phyloP scores from a whole-genome alignment of 305 asterid species.

The Rubia balearica region DNA sequence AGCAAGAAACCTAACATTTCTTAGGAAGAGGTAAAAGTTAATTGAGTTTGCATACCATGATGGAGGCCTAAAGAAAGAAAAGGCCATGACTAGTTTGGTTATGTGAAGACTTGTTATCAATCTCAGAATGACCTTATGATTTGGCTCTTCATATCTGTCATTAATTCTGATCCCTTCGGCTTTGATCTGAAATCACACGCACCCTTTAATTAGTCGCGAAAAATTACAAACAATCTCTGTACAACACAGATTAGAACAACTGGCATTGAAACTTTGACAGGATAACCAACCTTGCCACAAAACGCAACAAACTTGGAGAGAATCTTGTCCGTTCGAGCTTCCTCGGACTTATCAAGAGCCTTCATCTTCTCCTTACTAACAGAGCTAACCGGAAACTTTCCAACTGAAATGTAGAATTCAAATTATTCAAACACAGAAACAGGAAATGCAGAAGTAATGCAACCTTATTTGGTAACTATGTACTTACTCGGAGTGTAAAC shows the following conservation, averaged over 20 bases:
- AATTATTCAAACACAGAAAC: not conserved
- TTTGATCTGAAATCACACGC: slow-evolving; percentile 33
- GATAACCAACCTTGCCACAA: slow-evolving; percentile 47
- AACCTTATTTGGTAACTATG: not conserved
- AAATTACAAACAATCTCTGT: not conserved
- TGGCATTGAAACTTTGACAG: not conserved
- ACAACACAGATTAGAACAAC: not conserved
- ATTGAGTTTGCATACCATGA: slow-evolving; percentile 32
- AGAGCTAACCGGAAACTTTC: slow-evolving; percentile 48
- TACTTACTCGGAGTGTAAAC: slow-evolving; percentile 56
- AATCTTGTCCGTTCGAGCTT: slow-evolving; percentile 35
- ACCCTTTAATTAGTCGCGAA: not conserved
- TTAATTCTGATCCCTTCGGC: slow-evolving; percentile 39
- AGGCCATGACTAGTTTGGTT: slow-evolving; percentile 50
- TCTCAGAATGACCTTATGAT: slow-evolving; percentile 40
- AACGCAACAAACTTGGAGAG: slow-evolving; percentile 44
- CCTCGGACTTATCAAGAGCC: slow-evolving; percentile 46
- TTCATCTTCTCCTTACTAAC: slow-evolving; percentile 54
- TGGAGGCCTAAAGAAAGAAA: slow-evolving; percentile 46
- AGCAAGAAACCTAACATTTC: not conserved
- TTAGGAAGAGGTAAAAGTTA: not conserved
- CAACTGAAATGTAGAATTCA: slow-evolving; percentile 34
- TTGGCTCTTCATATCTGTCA: slow-evolving; percentile 39
- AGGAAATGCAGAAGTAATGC: not conserved
- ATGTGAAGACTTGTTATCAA: slow-evolving; percentile 33